A percentile compares a stretch with the other conserved stretches of the same genome.
Evolutionary conservation across 1,139 yeast genomes (phyloP).

Genomic region (Eremothecium gossypii): DNA sequence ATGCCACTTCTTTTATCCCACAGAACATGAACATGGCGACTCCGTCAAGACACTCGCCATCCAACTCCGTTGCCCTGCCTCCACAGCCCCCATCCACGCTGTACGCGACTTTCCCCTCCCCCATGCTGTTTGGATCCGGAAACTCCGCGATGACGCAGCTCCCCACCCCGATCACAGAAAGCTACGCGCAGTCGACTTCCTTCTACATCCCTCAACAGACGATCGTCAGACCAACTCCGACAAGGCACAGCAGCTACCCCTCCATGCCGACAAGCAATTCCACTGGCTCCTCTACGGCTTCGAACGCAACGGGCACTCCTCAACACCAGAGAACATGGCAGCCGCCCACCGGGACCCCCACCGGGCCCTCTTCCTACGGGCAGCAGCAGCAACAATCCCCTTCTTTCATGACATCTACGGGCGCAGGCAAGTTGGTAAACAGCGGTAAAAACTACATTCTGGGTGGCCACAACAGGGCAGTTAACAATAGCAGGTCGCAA

Average conservation of each 20-base stretch:
- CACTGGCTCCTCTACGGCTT: not conserved
- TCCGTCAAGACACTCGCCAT: slow-evolving; percentile 3
- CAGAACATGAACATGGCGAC: not conserved
- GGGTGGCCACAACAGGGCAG: slow-evolving; percentile 26
- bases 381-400: slow-evolving; percentile 9
- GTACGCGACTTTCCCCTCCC: slow-evolving; percentile 1
- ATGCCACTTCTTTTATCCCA: slow-evolving; percentile 11
- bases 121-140: slow-evolving; percentile 2
- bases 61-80: not conserved
- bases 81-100: slow-evolving; percentile 2
- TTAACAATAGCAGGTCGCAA: slow-evolving; percentile 28
- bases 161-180: slow-evolving; percentile 2
- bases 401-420: slow-evolving; percentile 8
- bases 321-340: slow-evolving; percentile 4
- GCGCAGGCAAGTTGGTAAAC: slow-evolving; percentile 18
- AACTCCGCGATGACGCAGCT: not conserved
- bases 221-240: slow-evolving; percentile 4
- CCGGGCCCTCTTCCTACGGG: not conserved
- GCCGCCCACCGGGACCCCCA: slow-evolving; percentile 7
- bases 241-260: slow-evolving; percentile 2
- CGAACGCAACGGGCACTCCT: slow-evolving; percentile 1
- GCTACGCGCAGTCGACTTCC: not conserved
- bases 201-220: slow-evolving; percentile 2
- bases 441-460: slow-evolving; percentile 29
- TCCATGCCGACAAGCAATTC: slow-evolving; percentile 3